A percentile compares a stretch with the other conserved stretches of the same genome.
Evolutionary conservation across 805 yeast genomes (phyloP).

Genomic region (Candida germanica): DNA sequence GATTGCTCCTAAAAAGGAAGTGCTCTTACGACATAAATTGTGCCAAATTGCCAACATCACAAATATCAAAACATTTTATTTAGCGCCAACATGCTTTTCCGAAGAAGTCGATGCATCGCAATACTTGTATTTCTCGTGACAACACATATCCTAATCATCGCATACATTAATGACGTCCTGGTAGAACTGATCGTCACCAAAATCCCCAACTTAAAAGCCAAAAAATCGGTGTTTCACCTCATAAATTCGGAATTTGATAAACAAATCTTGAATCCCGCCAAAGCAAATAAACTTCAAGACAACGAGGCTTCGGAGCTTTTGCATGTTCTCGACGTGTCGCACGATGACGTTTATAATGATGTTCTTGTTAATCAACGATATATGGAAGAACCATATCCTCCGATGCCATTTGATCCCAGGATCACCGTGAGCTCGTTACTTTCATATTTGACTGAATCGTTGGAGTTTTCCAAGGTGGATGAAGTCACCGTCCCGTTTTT

Average conservation of each 20-base stretch:
- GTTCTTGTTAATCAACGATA: conserved; percentile 1
- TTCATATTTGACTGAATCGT: conserved; percentile 15
- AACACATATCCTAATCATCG: conserved; percentile 15
- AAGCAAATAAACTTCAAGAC: conserved; percentile 3
- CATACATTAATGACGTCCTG: conserved; percentile 8
- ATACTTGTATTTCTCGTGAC: conserved; percentile 13
- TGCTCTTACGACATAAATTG: too few species aligned
- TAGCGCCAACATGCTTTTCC: conserved; percentile 10
- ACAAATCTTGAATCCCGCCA: conserved; percentile 6
- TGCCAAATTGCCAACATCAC: neutral
- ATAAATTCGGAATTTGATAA: conserved; percentile 2
- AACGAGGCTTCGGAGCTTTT: conserved; percentile 1
- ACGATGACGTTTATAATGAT: conserved; percentile 1
- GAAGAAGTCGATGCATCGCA: conserved; percentile 17
- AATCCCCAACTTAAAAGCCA: neutral
- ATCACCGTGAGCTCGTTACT: conserved; percentile 23
- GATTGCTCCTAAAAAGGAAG: too few species aligned
- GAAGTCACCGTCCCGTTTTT: conserved; percentile 19
- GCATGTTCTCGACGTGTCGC: neutral
- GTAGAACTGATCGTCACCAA: conserved; percentile 2
- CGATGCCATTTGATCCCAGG: conserved; percentile 26
- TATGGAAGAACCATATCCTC: neutral
- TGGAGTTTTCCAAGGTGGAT: conserved; percentile 6
- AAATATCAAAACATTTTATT: too few species aligned
- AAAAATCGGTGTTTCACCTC: neutral